Evolutionary conservation across 192 early-diverging fungal species (phyloP).

Genomic region (Paraglomus brasilianum): DNA sequence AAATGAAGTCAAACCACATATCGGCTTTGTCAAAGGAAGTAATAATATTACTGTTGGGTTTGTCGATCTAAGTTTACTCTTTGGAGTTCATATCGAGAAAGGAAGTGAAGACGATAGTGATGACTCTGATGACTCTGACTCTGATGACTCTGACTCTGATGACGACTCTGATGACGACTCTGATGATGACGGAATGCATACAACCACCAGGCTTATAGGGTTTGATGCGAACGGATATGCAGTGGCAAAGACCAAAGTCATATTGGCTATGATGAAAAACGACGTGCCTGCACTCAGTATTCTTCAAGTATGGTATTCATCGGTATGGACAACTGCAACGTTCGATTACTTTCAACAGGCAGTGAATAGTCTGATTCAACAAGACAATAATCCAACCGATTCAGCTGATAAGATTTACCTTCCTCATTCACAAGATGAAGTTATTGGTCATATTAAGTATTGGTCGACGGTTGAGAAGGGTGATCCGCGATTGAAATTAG

Average conservation of each 20-base stretch:
- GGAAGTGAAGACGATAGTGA: too few relatives aligned
- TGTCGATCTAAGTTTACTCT: slow-evolving; percentile 14
- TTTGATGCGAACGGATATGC: not conserved
- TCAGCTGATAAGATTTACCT: too few relatives aligned
- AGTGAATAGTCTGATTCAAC: not conserved
- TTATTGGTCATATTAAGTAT: too few relatives aligned
- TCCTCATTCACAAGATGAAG: too few relatives aligned
- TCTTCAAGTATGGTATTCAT: slow-evolving; percentile 7
- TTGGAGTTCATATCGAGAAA: not conserved
- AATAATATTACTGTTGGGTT: slow-evolving; percentile 10
- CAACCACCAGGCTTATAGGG: slow-evolving; percentile 2
- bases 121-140: too few relatives aligned
- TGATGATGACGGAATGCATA: not conserved
- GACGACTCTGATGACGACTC: too few relatives aligned
- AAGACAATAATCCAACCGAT: too few relatives aligned
- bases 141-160: not conserved
- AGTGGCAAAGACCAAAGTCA: not conserved
- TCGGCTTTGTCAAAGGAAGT: not conserved
- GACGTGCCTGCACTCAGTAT: not conserved
- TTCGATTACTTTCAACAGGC: slow-evolving; percentile 2
- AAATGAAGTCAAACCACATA: too few relatives aligned
- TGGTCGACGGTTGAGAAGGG: too few relatives aligned
- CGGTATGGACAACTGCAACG: slow-evolving; percentile 1
- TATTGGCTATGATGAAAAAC: not conserved
- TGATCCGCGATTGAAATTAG: too few relatives aligned